Percentiles rank a stretch among this genome's conserved stretches.
Conservation (phyloP, 257 asterid species). For the Forsythia suspensa region DNA sequence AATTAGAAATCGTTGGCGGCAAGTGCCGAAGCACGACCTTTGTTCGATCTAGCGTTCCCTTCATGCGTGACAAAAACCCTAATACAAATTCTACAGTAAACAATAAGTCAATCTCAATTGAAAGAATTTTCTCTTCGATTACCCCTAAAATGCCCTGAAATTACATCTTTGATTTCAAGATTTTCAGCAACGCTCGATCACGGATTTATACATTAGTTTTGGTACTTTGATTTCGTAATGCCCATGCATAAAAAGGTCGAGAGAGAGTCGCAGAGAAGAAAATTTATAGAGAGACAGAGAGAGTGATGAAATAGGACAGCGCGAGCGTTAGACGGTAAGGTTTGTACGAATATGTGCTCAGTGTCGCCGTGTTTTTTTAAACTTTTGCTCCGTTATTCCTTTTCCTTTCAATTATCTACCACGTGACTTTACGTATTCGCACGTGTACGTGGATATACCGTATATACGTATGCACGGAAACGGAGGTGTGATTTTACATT, state of each 20-base stretch:
- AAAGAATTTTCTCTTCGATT: constrained; percentile 28
- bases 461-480: too few species aligned
- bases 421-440: background rate
- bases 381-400: background rate
- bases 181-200: constrained; percentile 20
- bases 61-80: constrained; percentile 84
- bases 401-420: background rate
- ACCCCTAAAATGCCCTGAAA: constrained; percentile 35
- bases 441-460: background rate
- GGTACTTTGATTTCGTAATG: constrained; percentile 34
- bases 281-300: constrained; percentile 35
- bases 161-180: constrained; percentile 45
- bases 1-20: constrained; percentile 95
- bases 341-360: constrained; percentile 18
- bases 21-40: constrained; percentile 99
- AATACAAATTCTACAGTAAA: constrained; percentile 35
- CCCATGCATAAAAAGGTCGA: constrained; percentile 50
- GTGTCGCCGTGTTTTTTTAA: background rate
- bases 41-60: constrained; percentile 91
- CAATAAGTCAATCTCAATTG: constrained; percentile 17
- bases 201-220: constrained; percentile 46
- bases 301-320: background rate
- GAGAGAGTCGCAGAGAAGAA: constrained; percentile 26
- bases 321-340: constrained; percentile 32
- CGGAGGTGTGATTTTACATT: too few species aligned